Base-by-base conservation (phyloP, 805 yeast species). In the Isabelozyma gotoi region DNA sequence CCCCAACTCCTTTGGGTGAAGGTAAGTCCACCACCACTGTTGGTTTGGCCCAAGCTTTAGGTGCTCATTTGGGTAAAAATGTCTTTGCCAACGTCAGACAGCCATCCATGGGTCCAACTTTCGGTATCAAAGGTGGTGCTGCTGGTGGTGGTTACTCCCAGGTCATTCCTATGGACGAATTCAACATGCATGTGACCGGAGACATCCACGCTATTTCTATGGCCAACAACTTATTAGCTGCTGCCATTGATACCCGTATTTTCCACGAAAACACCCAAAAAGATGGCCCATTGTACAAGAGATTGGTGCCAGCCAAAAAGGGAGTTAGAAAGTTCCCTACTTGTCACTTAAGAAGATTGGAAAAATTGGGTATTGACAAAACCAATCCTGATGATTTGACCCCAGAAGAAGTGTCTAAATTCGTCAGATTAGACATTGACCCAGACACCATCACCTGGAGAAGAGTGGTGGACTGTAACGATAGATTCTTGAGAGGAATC, bases 121-220 rank as follows among this genome's bases (percentile, higher is more conserved):
- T 85, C 57, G 94, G 94, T 69, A 84, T 85, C 53, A 85, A 85
- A 64, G 94, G 94, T 67, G 94, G 94, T 68, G 94, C 94, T 53
- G 94, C 94, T 6, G 94, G 94, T 62, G 92, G 94, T 64, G 94
- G 94, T 47, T 85, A 85, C 60, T 83, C 94, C 20, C 92, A 85
- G 66, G 94, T 85, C 24, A 84, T 85, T 61, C 94, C 94, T 50
- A 85, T 85, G 94, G 92, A 85, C 65, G 94, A 85, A 60, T 85
- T 85, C 73, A 85, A 85, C 71, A 78, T 85, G 85, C 92, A 85
- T 61, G 78, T 85, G 49, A 85, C 94, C 39, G 94, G 94, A 63
- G 94, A 85, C 65, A 85, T 86, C 47, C 94, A 86, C 62, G 92
- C 94, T 38, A 85, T 86, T 57, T 81, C 89, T 44, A 83, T 83